Conservation (phyloP, 2,329 filamentous ascomycete genomes). For the Penicillium sp. region DNA sequence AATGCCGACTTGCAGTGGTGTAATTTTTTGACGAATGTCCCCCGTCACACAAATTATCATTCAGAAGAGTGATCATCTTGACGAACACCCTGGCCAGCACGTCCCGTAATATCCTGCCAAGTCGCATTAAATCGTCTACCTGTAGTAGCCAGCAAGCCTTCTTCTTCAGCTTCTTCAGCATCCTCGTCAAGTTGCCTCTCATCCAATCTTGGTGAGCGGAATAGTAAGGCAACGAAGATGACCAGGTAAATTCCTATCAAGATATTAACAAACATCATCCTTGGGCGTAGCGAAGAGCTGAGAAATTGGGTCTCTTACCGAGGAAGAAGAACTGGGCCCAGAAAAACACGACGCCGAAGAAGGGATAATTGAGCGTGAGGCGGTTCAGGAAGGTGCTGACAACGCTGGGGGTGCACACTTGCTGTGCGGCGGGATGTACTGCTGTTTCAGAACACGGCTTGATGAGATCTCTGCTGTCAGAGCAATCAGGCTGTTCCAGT, state of each 20-base stretch:
- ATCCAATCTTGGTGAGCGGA: conserved; percentile 76
- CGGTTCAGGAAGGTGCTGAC: conserved; percentile 92
- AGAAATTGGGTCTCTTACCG: conserved; percentile 39
- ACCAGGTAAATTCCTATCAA: conserved; percentile 67
- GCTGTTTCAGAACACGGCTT: conserved; percentile 77
- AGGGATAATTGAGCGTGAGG: conserved; percentile 88
- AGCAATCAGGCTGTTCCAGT: conserved; percentile 72
- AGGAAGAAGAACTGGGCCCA: conserved; percentile 96
- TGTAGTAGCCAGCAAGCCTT: conserved; percentile 82
- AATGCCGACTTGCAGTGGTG: too few relatives aligned
- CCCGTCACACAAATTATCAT: not conserved
- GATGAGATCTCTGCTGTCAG: conserved; percentile 63
- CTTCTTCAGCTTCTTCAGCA: conserved; percentile 87
- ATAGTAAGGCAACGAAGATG: conserved; percentile 73
- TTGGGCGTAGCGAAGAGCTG: not conserved
- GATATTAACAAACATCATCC: not conserved
- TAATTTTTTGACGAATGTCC: not conserved
- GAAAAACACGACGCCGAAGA: conserved; percentile 89
- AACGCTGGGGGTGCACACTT: conserved; percentile 86
- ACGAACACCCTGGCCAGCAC: conserved; percentile 30
- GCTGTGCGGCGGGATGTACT: conserved; percentile 66
- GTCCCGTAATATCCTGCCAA: conserved; percentile 81
- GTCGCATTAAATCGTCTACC: conserved; percentile 78
- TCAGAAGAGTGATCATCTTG: not conserved
- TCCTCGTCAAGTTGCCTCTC: conserved; percentile 80